phyloP scores from a whole-genome alignment of 805 yeast species.

The Metschnikowia chrysomelidarum region DNA sequence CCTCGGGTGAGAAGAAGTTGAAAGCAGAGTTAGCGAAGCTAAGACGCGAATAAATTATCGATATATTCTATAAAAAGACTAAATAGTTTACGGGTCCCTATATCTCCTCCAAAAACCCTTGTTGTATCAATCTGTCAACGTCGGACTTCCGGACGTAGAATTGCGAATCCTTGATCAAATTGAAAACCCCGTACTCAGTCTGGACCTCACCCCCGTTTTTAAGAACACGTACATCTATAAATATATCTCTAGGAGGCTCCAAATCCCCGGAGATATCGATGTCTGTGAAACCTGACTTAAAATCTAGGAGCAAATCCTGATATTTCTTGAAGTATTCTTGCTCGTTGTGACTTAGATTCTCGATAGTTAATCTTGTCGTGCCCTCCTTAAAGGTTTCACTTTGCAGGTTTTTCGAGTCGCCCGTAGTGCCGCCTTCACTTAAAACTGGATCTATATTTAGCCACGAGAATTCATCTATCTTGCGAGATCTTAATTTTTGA shows the following conservation, averaged over 20 bases:
- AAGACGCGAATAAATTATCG: not conserved
- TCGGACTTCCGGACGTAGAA: constrained; percentile 92
- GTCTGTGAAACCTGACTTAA: constrained; percentile 77
- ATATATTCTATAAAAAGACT: not conserved
- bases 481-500: constrained; percentile 66
- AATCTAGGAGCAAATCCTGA: constrained; percentile 66
- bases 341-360: constrained; percentile 70
- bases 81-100: constrained; percentile 19
- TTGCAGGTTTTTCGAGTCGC: constrained; percentile 3
- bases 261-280: constrained; percentile 86
- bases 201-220: constrained; percentile 96
- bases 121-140: constrained; percentile 90
- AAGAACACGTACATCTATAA: constrained; percentile 89
- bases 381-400: constrained; percentile 3
- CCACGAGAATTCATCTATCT: constrained; percentile 72
- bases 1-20: constrained; percentile 59
- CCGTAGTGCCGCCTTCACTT: constrained; percentile 5
- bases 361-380: constrained; percentile 28
- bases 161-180: constrained; percentile 88
- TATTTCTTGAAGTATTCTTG: constrained; percentile 74
- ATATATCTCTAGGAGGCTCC: constrained; percentile 87
- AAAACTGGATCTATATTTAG: constrained; percentile 52
- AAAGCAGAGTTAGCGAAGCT: constrained; percentile 40
- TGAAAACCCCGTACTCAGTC: constrained; percentile 95
- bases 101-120: constrained; percentile 83